Conservation (phyloP, 306 rosid genomes). For the Trifolium subterraneum region DNA sequence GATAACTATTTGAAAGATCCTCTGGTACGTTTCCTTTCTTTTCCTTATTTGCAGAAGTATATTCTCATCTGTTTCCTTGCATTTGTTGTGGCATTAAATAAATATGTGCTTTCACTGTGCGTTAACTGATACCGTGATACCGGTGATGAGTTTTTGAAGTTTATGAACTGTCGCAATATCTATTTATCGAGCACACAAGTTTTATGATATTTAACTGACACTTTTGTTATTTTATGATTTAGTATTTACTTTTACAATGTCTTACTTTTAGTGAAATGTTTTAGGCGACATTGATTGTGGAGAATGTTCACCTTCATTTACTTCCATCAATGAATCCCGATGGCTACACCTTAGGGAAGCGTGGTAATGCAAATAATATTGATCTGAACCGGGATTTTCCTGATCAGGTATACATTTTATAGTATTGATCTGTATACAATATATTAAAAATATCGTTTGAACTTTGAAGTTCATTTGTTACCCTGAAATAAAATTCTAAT, state of each 20-base stretch:
- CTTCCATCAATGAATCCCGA: constrained; percentile 98
- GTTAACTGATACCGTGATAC: not conserved
- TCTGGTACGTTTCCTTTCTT: constrained; percentile 61
- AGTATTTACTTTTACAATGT: constrained; percentile 29
- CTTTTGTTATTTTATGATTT: constrained; percentile 25
- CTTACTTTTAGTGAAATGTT: constrained; percentile 37
- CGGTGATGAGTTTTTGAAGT: not conserved
- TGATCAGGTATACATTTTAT: constrained; percentile 70
- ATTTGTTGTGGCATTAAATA: constrained; percentile 9
- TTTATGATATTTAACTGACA: constrained; percentile 18
- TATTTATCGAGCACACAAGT: not conserved
- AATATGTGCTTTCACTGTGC: constrained; percentile 6
- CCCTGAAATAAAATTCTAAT: constrained; percentile 33
- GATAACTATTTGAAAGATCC: constrained; percentile 85
- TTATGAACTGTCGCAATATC: constrained; percentile 16
- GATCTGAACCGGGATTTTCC: constrained; percentile 97
- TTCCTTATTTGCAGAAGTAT: constrained; percentile 13
- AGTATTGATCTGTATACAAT: constrained; percentile 14
- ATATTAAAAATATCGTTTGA: constrained; percentile 23
- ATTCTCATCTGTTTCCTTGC: not conserved
- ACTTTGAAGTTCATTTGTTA: constrained; percentile 32
- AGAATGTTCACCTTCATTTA: constrained; percentile 90
- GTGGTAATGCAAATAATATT: constrained; percentile 83
- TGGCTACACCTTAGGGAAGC: constrained; percentile 77
- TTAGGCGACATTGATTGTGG: constrained; percentile 81